Evolutionary conservation across 768 basidiomycete genomes (phyloP).

Genomic region (Suillus weaverae): DNA sequence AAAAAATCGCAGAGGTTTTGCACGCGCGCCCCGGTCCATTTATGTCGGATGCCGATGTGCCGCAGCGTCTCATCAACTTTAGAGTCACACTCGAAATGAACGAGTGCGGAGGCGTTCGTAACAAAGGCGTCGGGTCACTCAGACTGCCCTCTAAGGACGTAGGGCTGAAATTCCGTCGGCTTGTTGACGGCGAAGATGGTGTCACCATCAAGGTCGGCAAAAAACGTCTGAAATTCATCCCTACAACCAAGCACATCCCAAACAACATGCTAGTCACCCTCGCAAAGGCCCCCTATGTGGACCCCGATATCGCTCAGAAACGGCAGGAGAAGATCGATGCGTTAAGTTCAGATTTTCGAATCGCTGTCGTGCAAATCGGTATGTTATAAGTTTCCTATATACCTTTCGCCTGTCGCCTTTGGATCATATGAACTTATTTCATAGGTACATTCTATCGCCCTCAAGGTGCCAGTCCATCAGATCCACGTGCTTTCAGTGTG

Average conservation of each 20-base stretch:
- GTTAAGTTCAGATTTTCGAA: conserved; percentile 50
- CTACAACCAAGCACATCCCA: conserved; percentile 9
- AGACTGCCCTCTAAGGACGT: conserved; percentile 28
- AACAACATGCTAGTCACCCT: conserved; percentile 35
- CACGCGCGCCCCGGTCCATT: conserved; percentile 41
- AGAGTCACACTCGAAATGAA: conserved; percentile 51
- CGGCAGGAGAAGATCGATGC: conserved; percentile 43
- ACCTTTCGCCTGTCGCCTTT: neutral
- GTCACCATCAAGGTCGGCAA: conserved; percentile 41
- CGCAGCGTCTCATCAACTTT: conserved; percentile 54
- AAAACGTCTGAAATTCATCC: conserved; percentile 39
- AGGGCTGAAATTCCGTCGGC: conserved; percentile 48
- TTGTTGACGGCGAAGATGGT: conserved; percentile 36
- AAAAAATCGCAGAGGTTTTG: conserved; percentile 53
- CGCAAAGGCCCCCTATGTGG: conserved; percentile 54
- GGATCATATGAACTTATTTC: neutral
- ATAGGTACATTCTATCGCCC: conserved; percentile 32
- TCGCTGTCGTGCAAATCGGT: conserved; percentile 70
- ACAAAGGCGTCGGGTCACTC: conserved; percentile 51
- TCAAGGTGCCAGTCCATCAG: conserved; percentile 22
- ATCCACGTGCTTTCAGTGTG: conserved; percentile 58
- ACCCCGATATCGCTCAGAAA: conserved; percentile 55
- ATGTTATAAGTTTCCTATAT: conserved; percentile 41
- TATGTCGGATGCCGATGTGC: conserved; percentile 17
- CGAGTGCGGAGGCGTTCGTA: conserved; percentile 51